Evolutionary conservation across 2,329 filamentous ascomycete species (phyloP), one percentile per base, ranked within the genome.

Genomic region (Botrytis sinoallii): DNA sequence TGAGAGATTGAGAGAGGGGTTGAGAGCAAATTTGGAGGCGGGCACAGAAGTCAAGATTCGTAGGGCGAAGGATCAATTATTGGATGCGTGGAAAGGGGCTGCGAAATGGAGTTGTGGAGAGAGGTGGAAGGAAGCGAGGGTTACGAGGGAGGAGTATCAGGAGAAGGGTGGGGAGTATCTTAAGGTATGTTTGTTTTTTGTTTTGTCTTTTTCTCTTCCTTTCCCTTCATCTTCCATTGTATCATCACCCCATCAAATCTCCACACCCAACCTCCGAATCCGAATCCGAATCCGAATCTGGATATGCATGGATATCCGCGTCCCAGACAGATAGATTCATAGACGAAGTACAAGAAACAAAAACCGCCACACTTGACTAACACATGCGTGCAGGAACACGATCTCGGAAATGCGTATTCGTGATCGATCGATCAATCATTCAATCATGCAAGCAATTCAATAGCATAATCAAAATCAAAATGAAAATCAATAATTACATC

Each of bases 141-240:
- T 99, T 60, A 92, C 91, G 2, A 90, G 88, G 79, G 91, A 92
- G 77, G 96, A 98, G 83, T 99, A 94, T 83, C 82, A 89, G 78
- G 96, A 99, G 85, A 98, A 97, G 86, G 96, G 96, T 1, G 87
- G 90, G 35, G 95, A 98, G 79, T 98, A 98, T 85, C 88, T 98
- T 82, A 97, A 97, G 89, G 94, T 81, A 77, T 67, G 78, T 75
- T 60, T 40, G 18, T 32, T 25, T 38, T 40, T 70, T 25, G 14
- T 52, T 40, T 40, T 29, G 1, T 0, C 2, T 32, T 4, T 61
- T 64, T 8, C 4, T 8, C 1, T 20, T 44, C 12, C 8, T 4
- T 57, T 20, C 18, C 22, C 20, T 4, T 14, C 65, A 12, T 25
- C 20, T 32, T 60, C 55, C 20, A 16, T 38, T 61, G 60, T 20